A percentile compares a stretch with the other conserved stretches of the same genome.
Conservation (phyloP, 805 yeast species). For the Pichia exigua region DNA sequence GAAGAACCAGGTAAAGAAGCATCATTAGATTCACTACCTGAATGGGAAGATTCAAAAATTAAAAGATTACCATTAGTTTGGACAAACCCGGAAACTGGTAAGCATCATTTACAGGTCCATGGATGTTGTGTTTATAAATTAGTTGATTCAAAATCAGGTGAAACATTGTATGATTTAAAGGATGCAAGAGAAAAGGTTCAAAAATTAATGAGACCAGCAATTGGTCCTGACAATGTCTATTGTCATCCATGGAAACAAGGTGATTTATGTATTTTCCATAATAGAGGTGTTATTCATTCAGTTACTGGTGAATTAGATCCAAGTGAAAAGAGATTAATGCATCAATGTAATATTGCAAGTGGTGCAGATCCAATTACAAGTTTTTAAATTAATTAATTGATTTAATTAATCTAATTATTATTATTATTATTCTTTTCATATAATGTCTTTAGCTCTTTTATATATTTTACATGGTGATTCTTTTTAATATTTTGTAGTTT, state of each 20-base stretch:
- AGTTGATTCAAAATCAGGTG: slow-evolving; percentile 46
- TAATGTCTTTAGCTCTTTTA: neutral
- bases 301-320: slow-evolving; percentile 83
- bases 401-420: neutral
- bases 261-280: slow-evolving; percentile 78
- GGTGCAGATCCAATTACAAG: slow-evolving; percentile 52
- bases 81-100: slow-evolving; percentile 83
- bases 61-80: slow-evolving; percentile 81
- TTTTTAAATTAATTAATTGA: neutral
- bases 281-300: slow-evolving; percentile 87
- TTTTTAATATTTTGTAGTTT: neutral
- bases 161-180: slow-evolving; percentile 51
- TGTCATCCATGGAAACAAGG: slow-evolving; percentile 81
- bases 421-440: neutral
- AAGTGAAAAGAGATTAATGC: slow-evolving; percentile 81
- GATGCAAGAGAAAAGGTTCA: slow-evolving; percentile 71
- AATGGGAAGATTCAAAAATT: slow-evolving; percentile 73
- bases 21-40: slow-evolving; percentile 61
- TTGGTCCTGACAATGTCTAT: slow-evolving; percentile 63
- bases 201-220: slow-evolving; percentile 78
- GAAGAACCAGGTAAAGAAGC: slow-evolving; percentile 59
- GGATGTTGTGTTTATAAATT: slow-evolving; percentile 78
- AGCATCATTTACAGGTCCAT: slow-evolving; percentile 79
- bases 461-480: neutral
- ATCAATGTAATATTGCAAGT: slow-evolving; percentile 87